phyloP scores from a whole-genome alignment of 129 eudicot species.

The Apium graveolens region DNA sequence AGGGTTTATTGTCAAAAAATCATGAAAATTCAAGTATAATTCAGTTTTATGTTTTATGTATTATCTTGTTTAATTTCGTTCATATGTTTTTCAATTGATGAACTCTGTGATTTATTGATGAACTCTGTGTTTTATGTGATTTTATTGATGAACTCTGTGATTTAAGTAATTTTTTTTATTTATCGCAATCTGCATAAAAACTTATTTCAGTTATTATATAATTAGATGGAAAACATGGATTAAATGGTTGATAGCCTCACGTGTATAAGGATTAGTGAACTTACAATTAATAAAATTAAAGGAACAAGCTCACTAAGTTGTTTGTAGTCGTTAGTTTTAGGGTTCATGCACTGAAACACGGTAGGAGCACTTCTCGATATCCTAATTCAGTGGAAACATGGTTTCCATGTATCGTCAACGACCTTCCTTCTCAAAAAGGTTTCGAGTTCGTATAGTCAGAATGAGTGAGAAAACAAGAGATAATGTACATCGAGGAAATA shows the following conservation, averaged over 20 bases:
- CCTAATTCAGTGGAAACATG: slow-evolving; percentile 42
- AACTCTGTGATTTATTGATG: too few species aligned
- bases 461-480: slow-evolving; percentile 30
- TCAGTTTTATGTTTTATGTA: too few species aligned
- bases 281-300: slow-evolving; percentile 11
- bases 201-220: background rate
- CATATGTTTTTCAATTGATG: too few species aligned
- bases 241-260: background rate
- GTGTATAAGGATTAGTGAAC: background rate
- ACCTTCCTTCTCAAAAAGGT: slow-evolving; percentile 16
- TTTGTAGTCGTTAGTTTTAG: slow-evolving; percentile 1
- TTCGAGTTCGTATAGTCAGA: slow-evolving; percentile 22
- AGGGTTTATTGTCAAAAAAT: too few species aligned
- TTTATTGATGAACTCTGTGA: too few species aligned
- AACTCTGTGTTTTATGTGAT: too few species aligned
- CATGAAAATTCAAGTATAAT: too few species aligned
- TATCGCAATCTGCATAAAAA: slow-evolving; percentile 4
- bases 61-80: too few species aligned
- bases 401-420: slow-evolving; percentile 24
- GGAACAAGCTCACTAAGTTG: slow-evolving; percentile 14
- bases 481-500: slow-evolving; percentile 35
- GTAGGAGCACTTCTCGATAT: slow-evolving; percentile 30
- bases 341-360: slow-evolving; percentile 20
- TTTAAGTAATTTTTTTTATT: too few species aligned
- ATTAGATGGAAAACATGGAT: background rate